Evolutionary conservation across 306 rosid genomes (phyloP), one percentile per base, ranked within the genome.

Genomic region (Potentilla sterilis): DNA sequence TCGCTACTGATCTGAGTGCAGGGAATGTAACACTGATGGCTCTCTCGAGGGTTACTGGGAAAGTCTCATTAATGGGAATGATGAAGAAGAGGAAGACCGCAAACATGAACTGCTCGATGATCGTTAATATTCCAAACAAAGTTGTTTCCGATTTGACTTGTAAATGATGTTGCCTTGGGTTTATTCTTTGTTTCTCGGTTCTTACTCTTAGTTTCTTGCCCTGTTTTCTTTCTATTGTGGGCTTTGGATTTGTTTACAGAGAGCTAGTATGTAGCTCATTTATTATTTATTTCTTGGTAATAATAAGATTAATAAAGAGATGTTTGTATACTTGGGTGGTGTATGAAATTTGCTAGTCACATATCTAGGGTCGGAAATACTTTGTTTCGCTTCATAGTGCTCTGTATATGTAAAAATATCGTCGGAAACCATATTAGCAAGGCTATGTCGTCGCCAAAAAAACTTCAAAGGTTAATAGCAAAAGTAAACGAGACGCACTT

Each of bases 21-120:
- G 72, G 65, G 46, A 78, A 78, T 70, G 21, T 72, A 12, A 66
- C 74, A 18, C 37, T 79, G 43, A 32, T 16, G 0, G 49, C 78
- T 16, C 19, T 73, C 12, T 55, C 82, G 2, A 65, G 48, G 32
- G 44, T 79, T 67, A 73, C 74, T n/a, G 82, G 82, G 4, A 73
- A 73, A 61, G 74, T 79, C 21, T 43, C 69, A 11, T 16, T 73
- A 69, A 54, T 79, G 74, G 59, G 69, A 61, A 7, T 79, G 67
- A 66, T 79, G 67, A 79, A 79, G 82, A 79, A 79, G 74, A 37
- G 38, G 38, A 73, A 79, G 51, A 79, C 78, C n/a, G 78, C 82
- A 0, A 44, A 73, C 6, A 79, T 79, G 82, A 79, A 73, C 54
- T 73, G 82, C 69, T 41, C 82, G 7, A 79, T 79, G 78, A 44